Evolutionary conservation across 192 early-diverging fungal species (phyloP).

Genomic region (Gamsiella multidivaricata): DNA sequence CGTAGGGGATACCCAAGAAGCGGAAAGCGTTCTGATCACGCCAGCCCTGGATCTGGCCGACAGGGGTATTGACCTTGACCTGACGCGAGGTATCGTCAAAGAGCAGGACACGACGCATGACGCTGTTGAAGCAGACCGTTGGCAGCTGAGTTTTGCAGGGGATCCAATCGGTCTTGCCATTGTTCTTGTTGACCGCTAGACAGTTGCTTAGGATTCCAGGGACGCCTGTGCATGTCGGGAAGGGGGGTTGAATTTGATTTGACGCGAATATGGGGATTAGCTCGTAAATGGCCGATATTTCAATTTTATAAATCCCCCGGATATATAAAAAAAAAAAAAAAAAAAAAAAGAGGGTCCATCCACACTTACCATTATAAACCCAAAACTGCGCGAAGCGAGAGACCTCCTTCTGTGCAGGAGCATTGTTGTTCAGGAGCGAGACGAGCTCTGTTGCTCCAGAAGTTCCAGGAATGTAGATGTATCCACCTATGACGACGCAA

Average conservation of each 20-base stretch:
- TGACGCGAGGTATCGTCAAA: constrained; percentile 50
- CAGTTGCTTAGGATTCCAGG: constrained; percentile 36
- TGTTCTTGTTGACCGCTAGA: constrained; percentile 41
- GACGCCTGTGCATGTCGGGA: constrained; percentile 2
- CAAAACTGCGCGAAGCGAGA: constrained; percentile 31
- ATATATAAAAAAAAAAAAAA: neutral
- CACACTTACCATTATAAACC: constrained; percentile 39
- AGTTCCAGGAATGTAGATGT: constrained; percentile 37
- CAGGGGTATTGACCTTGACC: constrained; percentile 45
- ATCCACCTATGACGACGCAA: constrained; percentile 27
- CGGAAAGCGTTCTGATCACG: constrained; percentile 36
- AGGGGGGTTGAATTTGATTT: neutral
- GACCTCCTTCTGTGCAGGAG: constrained; percentile 29
- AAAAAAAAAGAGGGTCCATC: neutral
- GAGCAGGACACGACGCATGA: constrained; percentile 35
- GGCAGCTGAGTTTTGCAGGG: constrained; percentile 33
- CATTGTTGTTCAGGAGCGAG: constrained; percentile 31
- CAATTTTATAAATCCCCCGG: neutral
- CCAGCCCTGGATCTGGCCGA: constrained; percentile 38
- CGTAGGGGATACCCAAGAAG: constrained; percentile 65
- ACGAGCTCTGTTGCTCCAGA: constrained; percentile 30
- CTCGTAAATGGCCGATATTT: neutral
- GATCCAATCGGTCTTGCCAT: constrained; percentile 40
- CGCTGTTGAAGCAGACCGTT: constrained; percentile 34
- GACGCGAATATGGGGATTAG: neutral